Conservation (phyloP, 306 rosid species). For the Prunus armeniaca region DNA sequence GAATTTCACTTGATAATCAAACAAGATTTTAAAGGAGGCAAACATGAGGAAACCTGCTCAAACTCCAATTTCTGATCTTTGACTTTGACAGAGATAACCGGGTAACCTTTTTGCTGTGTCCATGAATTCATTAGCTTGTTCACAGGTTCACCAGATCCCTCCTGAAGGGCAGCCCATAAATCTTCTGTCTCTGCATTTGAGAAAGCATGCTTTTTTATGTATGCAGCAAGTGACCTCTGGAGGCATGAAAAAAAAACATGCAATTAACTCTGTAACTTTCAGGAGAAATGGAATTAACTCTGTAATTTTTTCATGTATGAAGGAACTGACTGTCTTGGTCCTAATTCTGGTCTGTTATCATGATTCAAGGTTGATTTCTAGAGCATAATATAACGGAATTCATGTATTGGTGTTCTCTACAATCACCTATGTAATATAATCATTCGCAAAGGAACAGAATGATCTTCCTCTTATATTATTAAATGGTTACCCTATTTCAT, state of each 20-base stretch:
- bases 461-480: too few relatives aligned
- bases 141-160: conserved; percentile 88
- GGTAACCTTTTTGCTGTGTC: conserved; percentile 93
- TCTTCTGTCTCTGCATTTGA: conserved; percentile 90
- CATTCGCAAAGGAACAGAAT: too few relatives aligned
- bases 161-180: conserved; percentile 90
- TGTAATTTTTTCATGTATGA: too few relatives aligned
- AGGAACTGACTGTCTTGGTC: too few relatives aligned
- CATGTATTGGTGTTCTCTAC: too few relatives aligned
- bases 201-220: conserved; percentile 65
- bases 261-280: not conserved
- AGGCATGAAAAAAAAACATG: conserved; percentile 12
- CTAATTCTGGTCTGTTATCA: too few relatives aligned
- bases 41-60: conserved; percentile 59
- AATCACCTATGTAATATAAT: too few relatives aligned
- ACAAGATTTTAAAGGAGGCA: not conserved
- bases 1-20: not conserved
- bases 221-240: conserved; percentile 91
- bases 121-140: conserved; percentile 82
- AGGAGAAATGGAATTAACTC: not conserved
- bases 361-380: too few relatives aligned
- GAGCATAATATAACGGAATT: too few relatives aligned
- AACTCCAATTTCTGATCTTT: conserved; percentile 67
- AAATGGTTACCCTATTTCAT: too few relatives aligned
- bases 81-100: conserved; percentile 73